phyloP scores from a whole-genome alignment of 2,329 filamentous ascomycete genomes.

The Aspergillus ruber region DNA sequence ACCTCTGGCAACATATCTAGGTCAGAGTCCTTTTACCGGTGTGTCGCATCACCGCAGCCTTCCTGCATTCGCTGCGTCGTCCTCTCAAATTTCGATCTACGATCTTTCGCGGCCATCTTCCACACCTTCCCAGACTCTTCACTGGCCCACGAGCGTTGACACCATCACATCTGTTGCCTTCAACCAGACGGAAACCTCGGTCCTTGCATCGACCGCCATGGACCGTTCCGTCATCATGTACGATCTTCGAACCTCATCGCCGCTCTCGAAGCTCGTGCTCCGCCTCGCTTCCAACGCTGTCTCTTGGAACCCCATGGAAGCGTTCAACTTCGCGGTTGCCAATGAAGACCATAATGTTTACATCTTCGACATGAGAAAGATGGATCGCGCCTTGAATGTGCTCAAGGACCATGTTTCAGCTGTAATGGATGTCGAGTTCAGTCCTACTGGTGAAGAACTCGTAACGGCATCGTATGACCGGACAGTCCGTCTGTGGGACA shows the following conservation, averaged over 20 bases:
- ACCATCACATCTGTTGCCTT: constrained; percentile 85
- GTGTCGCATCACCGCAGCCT: constrained; percentile 74
- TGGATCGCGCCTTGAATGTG: constrained; percentile 80
- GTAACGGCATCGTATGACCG: constrained; percentile 85
- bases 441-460: constrained; percentile 87
- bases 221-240: constrained; percentile 87
- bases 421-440: constrained; percentile 95
- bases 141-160: constrained; percentile 82
- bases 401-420: constrained; percentile 84
- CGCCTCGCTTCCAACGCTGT: constrained; percentile 77
- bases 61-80: constrained; percentile 71
- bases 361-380: constrained; percentile 90
- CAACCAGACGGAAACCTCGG: constrained; percentile 89
- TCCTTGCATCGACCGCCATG: constrained; percentile 76
- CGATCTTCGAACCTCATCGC: constrained; percentile 79
- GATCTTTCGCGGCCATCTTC: constrained; percentile 73
- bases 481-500: constrained; percentile 78
- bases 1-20: constrained; percentile 81
- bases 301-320: constrained; percentile 93
- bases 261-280: constrained; percentile 73
- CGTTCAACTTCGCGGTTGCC: constrained; percentile 88
- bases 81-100: constrained; percentile 76
- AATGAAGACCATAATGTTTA: constrained; percentile 93
- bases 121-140: constrained; percentile 71
- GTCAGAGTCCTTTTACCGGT: constrained; percentile 72